Evolutionary conservation across 768 basidiomycete species (phyloP).

Genomic region (Auriscalpium microsporum): DNA sequence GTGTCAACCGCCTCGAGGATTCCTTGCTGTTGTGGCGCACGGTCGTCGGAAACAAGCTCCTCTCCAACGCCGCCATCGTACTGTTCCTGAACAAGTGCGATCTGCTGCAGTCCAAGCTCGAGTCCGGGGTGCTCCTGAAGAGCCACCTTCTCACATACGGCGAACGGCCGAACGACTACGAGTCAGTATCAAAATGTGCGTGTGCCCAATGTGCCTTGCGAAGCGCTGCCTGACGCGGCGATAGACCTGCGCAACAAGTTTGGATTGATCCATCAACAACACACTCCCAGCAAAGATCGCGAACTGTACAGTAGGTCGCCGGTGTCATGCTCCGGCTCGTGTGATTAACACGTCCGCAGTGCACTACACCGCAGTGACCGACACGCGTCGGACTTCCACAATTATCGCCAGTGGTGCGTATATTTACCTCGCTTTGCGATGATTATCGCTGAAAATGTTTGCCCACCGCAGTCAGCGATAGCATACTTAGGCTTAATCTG

Average conservation of each 20-base stretch:
- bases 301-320: conserved; percentile 57
- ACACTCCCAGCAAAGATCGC: conserved; percentile 61
- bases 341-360: conserved; percentile 31
- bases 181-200: conserved; percentile 67
- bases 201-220: not conserved
- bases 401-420: conserved; percentile 66
- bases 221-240: not conserved
- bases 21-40: conserved; percentile 68
- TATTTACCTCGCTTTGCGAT: not conserved
- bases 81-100: conserved; percentile 81
- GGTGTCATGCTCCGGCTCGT: not conserved
- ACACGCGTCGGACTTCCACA: conserved; percentile 61
- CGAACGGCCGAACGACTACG: conserved; percentile 72
- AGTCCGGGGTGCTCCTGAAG: conserved; percentile 63
- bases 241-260: conserved; percentile 73
- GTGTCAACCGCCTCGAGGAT: conserved; percentile 73
- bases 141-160: conserved; percentile 66
- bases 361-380: conserved; percentile 76
- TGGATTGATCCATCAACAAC: conserved; percentile 55
- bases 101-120: conserved; percentile 68
- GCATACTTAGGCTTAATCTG: conserved; percentile 60
- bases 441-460: not conserved
- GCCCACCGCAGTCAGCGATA: conserved; percentile 40
- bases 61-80: conserved; percentile 67
- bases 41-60: conserved; percentile 64